Conservation (phyloP, 352 stramenopile genomes). For the Phytophthora niederhauseri region DNA sequence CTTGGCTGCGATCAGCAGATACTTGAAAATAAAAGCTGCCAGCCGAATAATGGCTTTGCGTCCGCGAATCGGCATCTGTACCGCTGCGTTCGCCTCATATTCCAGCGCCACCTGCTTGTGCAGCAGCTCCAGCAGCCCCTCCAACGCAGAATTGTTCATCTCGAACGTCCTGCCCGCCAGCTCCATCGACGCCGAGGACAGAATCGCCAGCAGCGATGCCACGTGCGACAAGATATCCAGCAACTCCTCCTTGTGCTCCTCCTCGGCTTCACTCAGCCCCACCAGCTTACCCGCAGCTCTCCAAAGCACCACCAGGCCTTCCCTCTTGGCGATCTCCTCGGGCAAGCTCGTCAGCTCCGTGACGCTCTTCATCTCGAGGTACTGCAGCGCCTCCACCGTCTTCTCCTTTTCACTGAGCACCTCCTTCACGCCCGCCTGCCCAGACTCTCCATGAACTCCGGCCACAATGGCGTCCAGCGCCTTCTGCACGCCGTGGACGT, state of each 20-base stretch:
- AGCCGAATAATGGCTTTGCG: conserved; percentile 75
- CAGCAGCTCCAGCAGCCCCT: conserved; percentile 44
- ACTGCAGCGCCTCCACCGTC: conserved; percentile 68
- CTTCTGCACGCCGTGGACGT: conserved; percentile 83
- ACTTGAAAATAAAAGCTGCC: conserved; percentile 79
- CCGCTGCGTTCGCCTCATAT: conserved; percentile 36
- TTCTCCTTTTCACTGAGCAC: conserved; percentile 46
- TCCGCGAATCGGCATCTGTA: conserved; percentile 42
- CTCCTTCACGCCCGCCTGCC: conserved; percentile 13
- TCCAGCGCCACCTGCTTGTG: conserved; percentile 60
- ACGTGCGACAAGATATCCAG: conserved; percentile 53
- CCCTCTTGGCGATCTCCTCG: conserved; percentile 58
- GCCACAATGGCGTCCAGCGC: conserved; percentile 61
- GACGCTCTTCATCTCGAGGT: conserved; percentile 79
- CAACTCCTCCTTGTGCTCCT: conserved; percentile 18
- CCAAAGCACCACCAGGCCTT: conserved; percentile 66
- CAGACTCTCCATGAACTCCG: conserved; percentile 29
- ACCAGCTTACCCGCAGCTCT: conserved; percentile 43
- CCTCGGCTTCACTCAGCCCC: conserved; percentile 25
- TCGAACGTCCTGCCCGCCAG: conserved; percentile 41
- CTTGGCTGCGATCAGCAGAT: conserved; percentile 58
- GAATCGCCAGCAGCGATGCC: conserved; percentile 55
- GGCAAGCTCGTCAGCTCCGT: conserved; percentile 59
- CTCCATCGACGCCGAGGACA: conserved; percentile 63
- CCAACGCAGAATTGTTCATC: conserved; percentile 29